These are phyloP conservation scores for Blastobotrys peoriensis DNA, from an alignment of 805 yeast species.

Conservation along the genomic window DNA sequence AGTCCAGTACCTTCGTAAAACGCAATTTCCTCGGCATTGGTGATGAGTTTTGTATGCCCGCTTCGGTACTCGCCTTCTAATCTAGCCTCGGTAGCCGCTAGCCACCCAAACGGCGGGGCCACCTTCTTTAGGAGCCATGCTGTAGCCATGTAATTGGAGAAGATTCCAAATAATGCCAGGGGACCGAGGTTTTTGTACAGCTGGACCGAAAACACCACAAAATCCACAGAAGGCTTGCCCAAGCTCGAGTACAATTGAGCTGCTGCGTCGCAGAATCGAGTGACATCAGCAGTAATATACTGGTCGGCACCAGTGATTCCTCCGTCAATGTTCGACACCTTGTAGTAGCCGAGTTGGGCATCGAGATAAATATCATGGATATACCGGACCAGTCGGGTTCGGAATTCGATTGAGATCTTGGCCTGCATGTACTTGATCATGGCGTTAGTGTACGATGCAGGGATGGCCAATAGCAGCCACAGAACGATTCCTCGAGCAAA, in stretches of 20 bases:
- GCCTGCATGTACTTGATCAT: constrained; percentile 77
- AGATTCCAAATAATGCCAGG: constrained; percentile 76
- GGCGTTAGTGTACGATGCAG: constrained; percentile 88
- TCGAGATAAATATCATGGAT: constrained; percentile 87
- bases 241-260: constrained; percentile 79
- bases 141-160: constrained; percentile 71
- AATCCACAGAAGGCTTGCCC: constrained; percentile 87
- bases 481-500: constrained; percentile 71
- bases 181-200: constrained; percentile 81
- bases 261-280: constrained; percentile 72
- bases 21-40: constrained; percentile 89
- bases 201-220: constrained; percentile 77
- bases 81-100: constrained; percentile 65
- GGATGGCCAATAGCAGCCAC: constrained; percentile 88
- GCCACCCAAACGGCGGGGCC: constrained; percentile 80
- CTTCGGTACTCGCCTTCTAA: constrained; percentile 87
- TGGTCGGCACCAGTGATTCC: constrained; percentile 70
- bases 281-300: constrained; percentile 78
- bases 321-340: constrained; percentile 53
- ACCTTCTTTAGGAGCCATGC: constrained; percentile 65
- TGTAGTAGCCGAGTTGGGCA: constrained; percentile 74
- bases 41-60: constrained; percentile 76
- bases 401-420: constrained; percentile 71
- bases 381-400: constrained; percentile 77
- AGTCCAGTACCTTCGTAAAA: constrained; percentile 83